A percentile compares a stretch with the other conserved stretches of the same genome.
phyloP scores from a whole-genome alignment of 108 stramenopile genomes.

The Nitzschia putrida region DNA sequence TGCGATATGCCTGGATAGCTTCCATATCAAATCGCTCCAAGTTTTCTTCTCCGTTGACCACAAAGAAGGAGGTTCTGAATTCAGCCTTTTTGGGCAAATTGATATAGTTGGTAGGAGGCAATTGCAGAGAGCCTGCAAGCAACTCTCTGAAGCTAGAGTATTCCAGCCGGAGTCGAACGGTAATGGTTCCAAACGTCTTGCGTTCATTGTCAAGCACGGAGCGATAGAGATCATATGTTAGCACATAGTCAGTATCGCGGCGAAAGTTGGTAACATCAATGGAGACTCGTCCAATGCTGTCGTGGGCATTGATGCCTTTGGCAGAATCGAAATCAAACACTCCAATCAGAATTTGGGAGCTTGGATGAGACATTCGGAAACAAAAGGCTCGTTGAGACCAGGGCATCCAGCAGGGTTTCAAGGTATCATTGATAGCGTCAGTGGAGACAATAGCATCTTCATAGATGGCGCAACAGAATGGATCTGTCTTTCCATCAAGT shows the following conservation, averaged over 20 bases:
- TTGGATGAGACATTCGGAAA: constrained; percentile 51
- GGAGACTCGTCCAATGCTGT: constrained; percentile 58
- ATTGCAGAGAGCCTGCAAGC: constrained; percentile 26
- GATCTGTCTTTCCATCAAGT: constrained; percentile 52
- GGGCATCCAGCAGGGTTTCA: constrained; percentile 64
- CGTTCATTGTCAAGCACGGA: constrained; percentile 28
- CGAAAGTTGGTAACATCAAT: constrained; percentile 61
- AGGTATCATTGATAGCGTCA: constrained; percentile 58
- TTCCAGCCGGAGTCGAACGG: constrained; percentile 49
- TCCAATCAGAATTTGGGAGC: constrained; percentile 65
- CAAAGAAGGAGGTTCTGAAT: constrained; percentile 46
- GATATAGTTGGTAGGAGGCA: constrained; percentile 45
- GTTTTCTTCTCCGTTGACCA: constrained; percentile 50
- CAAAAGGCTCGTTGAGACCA: constrained; percentile 69
- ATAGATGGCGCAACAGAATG: constrained; percentile 61
- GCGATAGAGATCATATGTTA: constrained; percentile 43
- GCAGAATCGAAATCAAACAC: constrained; percentile 70
- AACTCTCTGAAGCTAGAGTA: constrained; percentile 43
- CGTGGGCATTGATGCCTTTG: constrained; percentile 15
- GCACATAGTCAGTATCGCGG: constrained; percentile 47
- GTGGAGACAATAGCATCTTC: constrained; percentile 68
- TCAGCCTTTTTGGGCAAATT: constrained; percentile 50
- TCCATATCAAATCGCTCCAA: constrained; percentile 35
- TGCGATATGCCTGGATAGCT: constrained; percentile 23
- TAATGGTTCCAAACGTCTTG: constrained; percentile 24